Percentiles rank a stretch among this genome's conserved stretches.
These are phyloP conservation scores for Auricularia cornea DNA, from an alignment of 768 basidiomycete species.

Conservation along the genomic window DNA sequence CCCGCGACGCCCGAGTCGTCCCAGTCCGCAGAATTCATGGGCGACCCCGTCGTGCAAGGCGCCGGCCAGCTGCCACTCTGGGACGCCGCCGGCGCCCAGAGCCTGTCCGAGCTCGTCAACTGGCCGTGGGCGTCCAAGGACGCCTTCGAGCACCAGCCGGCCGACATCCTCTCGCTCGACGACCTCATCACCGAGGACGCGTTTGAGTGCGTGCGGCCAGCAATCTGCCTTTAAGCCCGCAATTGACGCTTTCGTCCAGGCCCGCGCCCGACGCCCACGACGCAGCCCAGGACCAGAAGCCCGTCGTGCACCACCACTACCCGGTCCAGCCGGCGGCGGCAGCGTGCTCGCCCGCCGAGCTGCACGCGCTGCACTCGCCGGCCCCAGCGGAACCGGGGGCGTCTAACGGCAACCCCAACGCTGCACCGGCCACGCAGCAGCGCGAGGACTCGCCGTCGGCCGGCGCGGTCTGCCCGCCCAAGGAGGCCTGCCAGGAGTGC, in stretches of 20 bases:
- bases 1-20: neutral
- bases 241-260: conserved; percentile 11
- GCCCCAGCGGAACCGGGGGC: neutral
- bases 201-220: conserved; percentile 46
- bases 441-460: neutral
- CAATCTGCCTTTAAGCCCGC: conserved; percentile 11
- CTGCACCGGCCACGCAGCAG: neutral
- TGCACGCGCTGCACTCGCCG: neutral
- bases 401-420: conserved; percentile 3
- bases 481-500: conserved; percentile 1
- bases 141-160: neutral
- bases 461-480: conserved; percentile 6
- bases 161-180: conserved; percentile 51
- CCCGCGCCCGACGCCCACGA: conserved; percentile 26
- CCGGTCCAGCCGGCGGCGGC: conserved; percentile 1
- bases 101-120: neutral
- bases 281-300: conserved; percentile 21
- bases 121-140: neutral
- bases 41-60: neutral
- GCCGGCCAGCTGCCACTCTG: neutral
- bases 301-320: conserved; percentile 13
- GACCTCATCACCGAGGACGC: conserved; percentile 68
- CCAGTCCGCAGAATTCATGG: neutral
- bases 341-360: neutral
- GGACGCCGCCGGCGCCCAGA: neutral